phyloP scores from a whole-genome alignment of 2,329 filamentous ascomycete species.

The Aspergillus tanneri region DNA sequence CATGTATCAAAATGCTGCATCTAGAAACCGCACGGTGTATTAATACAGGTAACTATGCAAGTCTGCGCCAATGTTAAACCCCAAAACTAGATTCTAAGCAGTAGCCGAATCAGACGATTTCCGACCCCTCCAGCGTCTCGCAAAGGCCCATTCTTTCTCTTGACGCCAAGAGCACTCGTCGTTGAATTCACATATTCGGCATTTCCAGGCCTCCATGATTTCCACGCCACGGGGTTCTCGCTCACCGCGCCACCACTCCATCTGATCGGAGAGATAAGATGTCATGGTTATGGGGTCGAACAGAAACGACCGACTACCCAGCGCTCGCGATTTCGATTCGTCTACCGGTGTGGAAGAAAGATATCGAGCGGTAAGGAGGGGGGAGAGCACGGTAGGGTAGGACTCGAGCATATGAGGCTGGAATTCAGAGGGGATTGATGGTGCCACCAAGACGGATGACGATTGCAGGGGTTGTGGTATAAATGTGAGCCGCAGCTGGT shows the following conservation, averaged over 20 bases:
- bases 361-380: conserved; percentile 46
- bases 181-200: conserved; percentile 77
- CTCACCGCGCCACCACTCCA: conserved; percentile 86
- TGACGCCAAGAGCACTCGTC: conserved; percentile 76
- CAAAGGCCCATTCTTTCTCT: conserved; percentile 62
- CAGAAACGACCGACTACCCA: conserved; percentile 62
- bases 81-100: neutral
- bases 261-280: conserved; percentile 64
- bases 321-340: conserved; percentile 24
- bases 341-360: conserved; percentile 36
- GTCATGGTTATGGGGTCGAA: conserved; percentile 66
- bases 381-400: conserved; percentile 44
- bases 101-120: conserved; percentile 14
- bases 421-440: conserved; percentile 33
- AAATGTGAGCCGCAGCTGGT: conserved; percentile 57
- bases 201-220: conserved; percentile 87
- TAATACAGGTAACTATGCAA: too few relatives aligned
- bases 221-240: conserved; percentile 71
- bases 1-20: too few relatives aligned
- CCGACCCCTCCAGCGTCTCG: conserved; percentile 31
- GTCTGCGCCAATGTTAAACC: too few relatives aligned
- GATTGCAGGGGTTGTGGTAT: conserved; percentile 20
- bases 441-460: conserved; percentile 21
- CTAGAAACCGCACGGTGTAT: too few relatives aligned
- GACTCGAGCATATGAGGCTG: conserved; percentile 35